Base-by-base conservation (phyloP, 192 early-diverging fungal genomes). In the Entomortierella parvispora region DNA sequence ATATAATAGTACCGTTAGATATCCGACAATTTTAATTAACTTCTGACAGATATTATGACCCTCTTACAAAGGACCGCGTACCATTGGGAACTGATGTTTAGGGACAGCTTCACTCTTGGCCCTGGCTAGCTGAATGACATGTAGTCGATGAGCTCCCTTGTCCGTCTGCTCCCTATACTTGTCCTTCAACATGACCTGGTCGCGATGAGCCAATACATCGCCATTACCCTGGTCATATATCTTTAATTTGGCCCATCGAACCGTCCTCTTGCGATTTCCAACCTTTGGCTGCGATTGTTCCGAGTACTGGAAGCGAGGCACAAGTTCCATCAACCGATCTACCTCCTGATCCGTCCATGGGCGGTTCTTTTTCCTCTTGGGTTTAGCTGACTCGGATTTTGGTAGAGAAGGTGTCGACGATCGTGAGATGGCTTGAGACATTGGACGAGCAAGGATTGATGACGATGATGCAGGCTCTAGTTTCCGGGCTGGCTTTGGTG, bases 141-240 rank as follows among this genome's bases (percentile, higher is more conserved):
- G 26, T 25, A 42, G 22, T 11, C 65, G 34, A 28, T 68, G 64
- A 1, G 32, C 43, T 14, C 72, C 72, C 6, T 58, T 40, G 11
- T 76, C 65, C 4, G 51, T 76, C 51, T 34, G 23, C 10, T 77
- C 65, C 1, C 74, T 51, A 55, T 68, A 68, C 28, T 77, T 77
- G 55, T 77, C 74, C 61, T 77, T 77, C 29, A 77, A 45, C 56
- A 62, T 60, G 11, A 77, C 61, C 28, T 77, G 74, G 7, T 15
- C 62, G 2, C 74, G 58, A 20, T 47, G 33, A 14, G 20, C 26
- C 0, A 77, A 61, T 2, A 77, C n/a, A 47, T 77, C 22, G 8
- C 74, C 74, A 34, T 68, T 18, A 1, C 11, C 11, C 34, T 7
- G 26, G 40, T 77, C 74, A 26, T 77, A 59, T 4, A 1, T n/a